Conservation (phyloP, 768 basidiomycete genomes). For the Cantharellus anzutake region DNA sequence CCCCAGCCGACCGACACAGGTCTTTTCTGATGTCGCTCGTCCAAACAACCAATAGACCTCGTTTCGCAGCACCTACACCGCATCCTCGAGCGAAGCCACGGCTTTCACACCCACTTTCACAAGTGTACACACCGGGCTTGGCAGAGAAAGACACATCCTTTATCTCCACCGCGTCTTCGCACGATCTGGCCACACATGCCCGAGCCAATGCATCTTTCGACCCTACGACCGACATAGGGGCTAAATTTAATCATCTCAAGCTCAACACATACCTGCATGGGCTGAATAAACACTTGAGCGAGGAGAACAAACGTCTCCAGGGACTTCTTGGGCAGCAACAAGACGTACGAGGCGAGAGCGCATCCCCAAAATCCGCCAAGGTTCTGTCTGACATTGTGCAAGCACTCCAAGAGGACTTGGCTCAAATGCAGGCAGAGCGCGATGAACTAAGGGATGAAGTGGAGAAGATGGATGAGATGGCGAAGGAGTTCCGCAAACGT, state of each 20-base stretch:
- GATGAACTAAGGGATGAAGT: constrained; percentile 31
- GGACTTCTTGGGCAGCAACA: constrained; percentile 22
- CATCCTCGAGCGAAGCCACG: constrained; percentile 28
- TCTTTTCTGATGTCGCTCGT: constrained; percentile 74
- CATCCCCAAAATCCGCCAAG: background rate
- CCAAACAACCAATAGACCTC: constrained; percentile 61
- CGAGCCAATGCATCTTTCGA: constrained; percentile 74
- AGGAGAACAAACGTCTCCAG: constrained; percentile 60
- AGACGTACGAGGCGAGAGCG: background rate
- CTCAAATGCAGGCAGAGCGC: constrained; percentile 13
- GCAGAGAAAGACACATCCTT: constrained; percentile 41
- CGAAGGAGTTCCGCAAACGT: constrained; percentile 29
- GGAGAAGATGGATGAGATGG: constrained; percentile 45
- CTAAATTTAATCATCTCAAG: constrained; percentile 65
- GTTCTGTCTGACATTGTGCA: background rate
- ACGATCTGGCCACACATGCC: constrained; percentile 63
- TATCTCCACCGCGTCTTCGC: constrained; percentile 69
- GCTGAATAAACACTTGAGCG: constrained; percentile 61
- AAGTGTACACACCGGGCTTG: constrained; percentile 16
- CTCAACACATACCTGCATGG: constrained; percentile 75
- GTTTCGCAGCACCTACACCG: constrained; percentile 44
- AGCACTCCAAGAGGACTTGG: constrained; percentile 1
- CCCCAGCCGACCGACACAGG: constrained; percentile 51
- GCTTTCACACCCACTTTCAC: constrained; percentile 5
- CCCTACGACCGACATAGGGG: constrained; percentile 31